Evolutionary conservation across 164 flowering plant genomes (phyloP).

Genomic region (Cinnamomum micranthum): DNA sequence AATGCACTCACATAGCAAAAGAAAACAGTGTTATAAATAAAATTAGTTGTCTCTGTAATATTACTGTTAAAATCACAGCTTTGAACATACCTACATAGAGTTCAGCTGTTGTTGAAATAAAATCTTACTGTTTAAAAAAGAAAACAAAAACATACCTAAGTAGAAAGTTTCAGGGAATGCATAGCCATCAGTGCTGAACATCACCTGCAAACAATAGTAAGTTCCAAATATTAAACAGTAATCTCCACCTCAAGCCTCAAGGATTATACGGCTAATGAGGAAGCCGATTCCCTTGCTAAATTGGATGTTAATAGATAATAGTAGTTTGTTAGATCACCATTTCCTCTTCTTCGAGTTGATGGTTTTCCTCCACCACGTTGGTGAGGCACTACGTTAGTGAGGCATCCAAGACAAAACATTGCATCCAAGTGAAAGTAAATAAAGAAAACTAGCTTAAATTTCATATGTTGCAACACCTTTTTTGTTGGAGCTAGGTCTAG

Average conservation of each 20-base stretch:
- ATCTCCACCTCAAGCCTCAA: background rate
- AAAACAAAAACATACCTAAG: constrained; percentile 51
- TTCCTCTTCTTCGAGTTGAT: no score
- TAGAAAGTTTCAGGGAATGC: constrained; percentile 89
- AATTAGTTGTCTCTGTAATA: background rate
- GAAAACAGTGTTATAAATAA: background rate
- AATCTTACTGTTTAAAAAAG: background rate
- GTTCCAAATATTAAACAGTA: no score
- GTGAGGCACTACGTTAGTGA: background rate
- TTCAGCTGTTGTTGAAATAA: no score
- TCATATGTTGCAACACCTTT: constrained; percentile 44
- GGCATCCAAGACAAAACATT: background rate
- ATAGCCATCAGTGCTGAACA: constrained; percentile 97
- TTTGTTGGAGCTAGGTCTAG: constrained; percentile 81
- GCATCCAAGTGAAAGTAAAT: background rate
- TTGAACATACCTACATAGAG: background rate
- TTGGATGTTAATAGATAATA: background rate
- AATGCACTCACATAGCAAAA: background rate
- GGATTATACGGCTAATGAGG: background rate
- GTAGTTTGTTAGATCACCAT: no score
- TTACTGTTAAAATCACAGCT: background rate
- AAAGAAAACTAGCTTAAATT: background rate
- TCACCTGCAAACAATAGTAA: constrained; percentile 54
- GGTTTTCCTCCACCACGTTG: no score
- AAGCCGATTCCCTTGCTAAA: background rate